Percentiles rank a stretch among this genome's conserved stretches.
Conservation (phyloP, 2,329 filamentous ascomycete genomes). For the Cladosporium sp. region DNA sequence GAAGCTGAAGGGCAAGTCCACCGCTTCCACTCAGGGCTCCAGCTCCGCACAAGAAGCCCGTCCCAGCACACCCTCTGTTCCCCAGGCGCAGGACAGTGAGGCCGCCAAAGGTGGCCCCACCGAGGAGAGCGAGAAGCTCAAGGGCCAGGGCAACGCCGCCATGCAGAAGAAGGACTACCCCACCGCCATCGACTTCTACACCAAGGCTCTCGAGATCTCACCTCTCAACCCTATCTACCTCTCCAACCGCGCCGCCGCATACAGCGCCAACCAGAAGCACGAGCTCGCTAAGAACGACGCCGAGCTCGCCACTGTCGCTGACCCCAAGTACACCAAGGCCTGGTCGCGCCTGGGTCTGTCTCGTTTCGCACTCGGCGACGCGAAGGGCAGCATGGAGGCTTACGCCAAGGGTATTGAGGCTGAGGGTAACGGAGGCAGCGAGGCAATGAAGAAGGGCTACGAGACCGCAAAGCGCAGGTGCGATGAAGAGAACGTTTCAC, state of each 20-base stretch:
- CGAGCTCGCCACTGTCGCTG: conserved; percentile 82
- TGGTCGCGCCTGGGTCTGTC: conserved; percentile 94
- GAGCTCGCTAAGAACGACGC: conserved; percentile 82
- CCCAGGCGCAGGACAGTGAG: conserved; percentile 44
- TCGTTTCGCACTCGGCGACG: conserved; percentile 86
- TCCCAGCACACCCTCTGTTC: conserved; percentile 39
- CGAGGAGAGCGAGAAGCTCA: conserved; percentile 82
- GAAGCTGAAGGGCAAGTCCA: conserved; percentile 75
- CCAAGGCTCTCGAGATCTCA: conserved; percentile 76
- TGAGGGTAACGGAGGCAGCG: conserved; percentile 90
- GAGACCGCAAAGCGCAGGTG: conserved; percentile 90
- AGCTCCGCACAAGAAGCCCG: conserved; percentile 37
- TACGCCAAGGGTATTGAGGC: conserved; percentile 91
- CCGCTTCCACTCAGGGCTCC: conserved; percentile 48
- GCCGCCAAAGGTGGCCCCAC: conserved; percentile 49
- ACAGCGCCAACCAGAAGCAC: conserved; percentile 83
- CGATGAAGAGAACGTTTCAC: conserved; percentile 67
- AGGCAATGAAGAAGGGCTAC: conserved; percentile 95
- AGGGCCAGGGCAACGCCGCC: conserved; percentile 87
- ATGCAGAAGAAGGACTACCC: conserved; percentile 94
- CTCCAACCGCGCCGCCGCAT: conserved; percentile 93
- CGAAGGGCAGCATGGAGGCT: conserved; percentile 89
- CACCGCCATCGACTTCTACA: conserved; percentile 81
- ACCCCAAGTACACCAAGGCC: conserved; percentile 94
- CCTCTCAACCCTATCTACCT: conserved; percentile 94